Conservation (phyloP, 345 rosid species). For the Eucalyptus sp. region DNA sequence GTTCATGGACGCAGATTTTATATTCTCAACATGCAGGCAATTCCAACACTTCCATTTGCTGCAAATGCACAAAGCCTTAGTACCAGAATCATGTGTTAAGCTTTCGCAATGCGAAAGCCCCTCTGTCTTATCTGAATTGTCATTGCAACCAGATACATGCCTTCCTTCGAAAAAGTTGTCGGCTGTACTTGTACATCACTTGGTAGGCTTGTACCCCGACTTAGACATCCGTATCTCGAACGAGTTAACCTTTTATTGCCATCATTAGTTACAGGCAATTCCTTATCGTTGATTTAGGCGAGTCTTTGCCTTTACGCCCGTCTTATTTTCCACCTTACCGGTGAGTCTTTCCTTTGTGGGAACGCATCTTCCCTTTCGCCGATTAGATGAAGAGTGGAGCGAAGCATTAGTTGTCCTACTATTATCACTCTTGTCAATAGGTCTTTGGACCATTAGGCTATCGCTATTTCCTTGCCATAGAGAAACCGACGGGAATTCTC, state of each 20-base stretch:
- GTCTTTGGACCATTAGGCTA: neutral
- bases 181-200: constrained; percentile 8
- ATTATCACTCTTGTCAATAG: neutral
- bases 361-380: neutral
- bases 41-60: constrained; percentile 43
- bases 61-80: constrained; percentile 39
- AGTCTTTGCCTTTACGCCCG: constrained; percentile 10
- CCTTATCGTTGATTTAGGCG: constrained; percentile 26
- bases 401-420: neutral
- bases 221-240: constrained; percentile 48
- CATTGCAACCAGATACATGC: neutral
- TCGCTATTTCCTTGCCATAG: constrained; percentile 16
- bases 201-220: constrained; percentile 12
- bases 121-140: constrained; percentile 2
- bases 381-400: neutral
- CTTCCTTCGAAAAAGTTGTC: constrained; percentile 2
- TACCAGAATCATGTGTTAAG: constrained; percentile 3
- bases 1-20: constrained; percentile 32
- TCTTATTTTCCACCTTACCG: neutral
- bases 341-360: neutral
- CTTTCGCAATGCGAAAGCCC: constrained; percentile 8
- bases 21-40: constrained; percentile 34
- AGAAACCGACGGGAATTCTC: constrained; percentile 32
- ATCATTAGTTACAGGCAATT: constrained; percentile 22
- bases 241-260: constrained; percentile 56